These are phyloP conservation scores for Adansonia digitata DNA, from an alignment of 345 rosid genomes.

Conservation along the genomic window DNA sequence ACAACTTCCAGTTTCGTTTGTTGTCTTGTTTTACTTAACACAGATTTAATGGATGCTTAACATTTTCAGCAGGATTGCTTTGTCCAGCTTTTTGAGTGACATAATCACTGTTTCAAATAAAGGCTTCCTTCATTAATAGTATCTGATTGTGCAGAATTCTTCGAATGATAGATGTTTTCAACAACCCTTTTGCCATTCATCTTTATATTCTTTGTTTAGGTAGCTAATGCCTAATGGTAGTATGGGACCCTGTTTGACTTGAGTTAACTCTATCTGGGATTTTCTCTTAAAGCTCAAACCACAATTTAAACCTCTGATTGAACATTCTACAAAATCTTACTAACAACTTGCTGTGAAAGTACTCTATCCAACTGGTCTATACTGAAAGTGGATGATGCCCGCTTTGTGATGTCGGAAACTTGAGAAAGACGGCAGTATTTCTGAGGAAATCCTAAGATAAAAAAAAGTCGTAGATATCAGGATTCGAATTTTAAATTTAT, in stretches of 20 bases:
- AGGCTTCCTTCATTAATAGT: not conserved
- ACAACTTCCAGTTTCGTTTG: slow-evolving; percentile 8
- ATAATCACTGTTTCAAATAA: not conserved
- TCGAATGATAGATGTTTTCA: not conserved
- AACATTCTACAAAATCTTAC: not conserved
- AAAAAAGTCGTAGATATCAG: too few relatives aligned
- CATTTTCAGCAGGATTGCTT: slow-evolving; percentile 11
- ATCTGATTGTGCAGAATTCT: not conserved
- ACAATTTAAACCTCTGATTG: not conserved
- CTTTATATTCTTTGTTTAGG: not conserved
- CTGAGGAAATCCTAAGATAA: too few relatives aligned
- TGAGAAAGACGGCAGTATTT: not conserved
- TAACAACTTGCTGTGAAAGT: slow-evolving; percentile 1
- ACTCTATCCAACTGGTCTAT: not conserved
- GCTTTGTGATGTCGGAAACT: not conserved
- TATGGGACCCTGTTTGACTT: not conserved
- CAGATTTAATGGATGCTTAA: not conserved
- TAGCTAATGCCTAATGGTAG: not conserved
- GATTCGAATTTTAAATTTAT: too few relatives aligned
- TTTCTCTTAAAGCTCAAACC: not conserved
- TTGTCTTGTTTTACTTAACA: slow-evolving; percentile 2
- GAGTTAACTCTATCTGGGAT: not conserved
- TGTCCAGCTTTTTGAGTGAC: not conserved
- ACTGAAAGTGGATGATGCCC: not conserved
- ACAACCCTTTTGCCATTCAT: not conserved